A percentile compares a stretch with the other conserved stretches of the same genome.
These are phyloP conservation scores for Fraxinus baroniana DNA, from an alignment of 305 asterid genomes.

Conservation along the genomic window DNA sequence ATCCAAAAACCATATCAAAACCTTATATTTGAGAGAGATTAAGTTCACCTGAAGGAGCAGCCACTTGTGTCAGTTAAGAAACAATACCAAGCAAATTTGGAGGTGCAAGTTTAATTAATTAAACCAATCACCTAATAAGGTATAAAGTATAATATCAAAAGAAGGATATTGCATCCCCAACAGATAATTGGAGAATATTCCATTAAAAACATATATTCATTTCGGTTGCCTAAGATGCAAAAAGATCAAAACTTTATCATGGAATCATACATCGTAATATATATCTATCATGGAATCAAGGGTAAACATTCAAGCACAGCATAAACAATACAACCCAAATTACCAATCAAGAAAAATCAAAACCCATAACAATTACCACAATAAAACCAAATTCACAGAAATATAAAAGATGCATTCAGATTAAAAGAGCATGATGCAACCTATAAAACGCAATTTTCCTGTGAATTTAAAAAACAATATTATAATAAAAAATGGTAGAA, in stretches of 20 bases:
- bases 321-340: background rate
- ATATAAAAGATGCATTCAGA: background rate
- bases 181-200: conserved; percentile 16
- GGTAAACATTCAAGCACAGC: background rate
- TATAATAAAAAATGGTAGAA: background rate
- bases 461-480: background rate
- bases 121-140: background rate
- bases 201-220: background rate
- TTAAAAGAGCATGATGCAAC: background rate
- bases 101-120: background rate
- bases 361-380: conserved; percentile 4
- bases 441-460: background rate
- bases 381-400: conserved; percentile 15
- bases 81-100: background rate
- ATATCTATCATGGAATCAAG: background rate
- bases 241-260: conserved; percentile 7
- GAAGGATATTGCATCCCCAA: background rate
- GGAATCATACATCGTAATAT: no score
- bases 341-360: conserved; percentile 5
- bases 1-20: background rate
- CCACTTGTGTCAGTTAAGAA: background rate
- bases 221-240: background rate
- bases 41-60: background rate
- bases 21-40: background rate
- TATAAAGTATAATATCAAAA: background rate